Evolutionary conservation across 768 basidiomycete species (phyloP).

Genomic region (Gloeopeniophorella convolvens): DNA sequence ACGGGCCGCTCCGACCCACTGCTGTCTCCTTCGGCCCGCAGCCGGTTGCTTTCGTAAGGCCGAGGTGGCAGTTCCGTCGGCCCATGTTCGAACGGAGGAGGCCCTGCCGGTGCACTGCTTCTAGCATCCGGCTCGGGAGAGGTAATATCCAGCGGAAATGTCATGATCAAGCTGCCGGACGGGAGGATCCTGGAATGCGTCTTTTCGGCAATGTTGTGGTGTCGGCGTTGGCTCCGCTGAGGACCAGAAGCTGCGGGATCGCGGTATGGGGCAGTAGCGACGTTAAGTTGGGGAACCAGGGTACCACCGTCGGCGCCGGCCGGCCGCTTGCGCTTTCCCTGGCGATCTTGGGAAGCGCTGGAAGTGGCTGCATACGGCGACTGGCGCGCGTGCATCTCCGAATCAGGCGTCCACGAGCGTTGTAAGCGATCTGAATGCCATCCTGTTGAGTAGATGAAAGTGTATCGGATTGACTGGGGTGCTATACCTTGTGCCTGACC

Average conservation of each 20-base stretch:
- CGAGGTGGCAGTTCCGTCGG: constrained; percentile 17
- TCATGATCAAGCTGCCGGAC: constrained; percentile 21
- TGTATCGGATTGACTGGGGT: constrained; percentile 15
- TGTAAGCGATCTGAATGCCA: constrained; percentile 16
- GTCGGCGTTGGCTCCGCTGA: constrained; percentile 13
- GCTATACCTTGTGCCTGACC: constrained; percentile 16
- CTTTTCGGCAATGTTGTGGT: constrained; percentile 18
- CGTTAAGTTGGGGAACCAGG: neutral
- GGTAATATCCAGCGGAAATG: constrained; percentile 17
- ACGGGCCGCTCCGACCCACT: constrained; percentile 8
- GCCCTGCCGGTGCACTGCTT: constrained; percentile 1
- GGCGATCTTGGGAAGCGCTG: neutral
- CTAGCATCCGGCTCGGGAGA: constrained; percentile 15
- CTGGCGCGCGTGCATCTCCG: neutral
- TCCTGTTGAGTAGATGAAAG: constrained; percentile 17
- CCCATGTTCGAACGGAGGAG: constrained; percentile 18
- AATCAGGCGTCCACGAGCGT: neutral
- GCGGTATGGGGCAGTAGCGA: constrained; percentile 1
- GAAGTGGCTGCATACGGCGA: constrained; percentile 1
- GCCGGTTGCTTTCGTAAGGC: constrained; percentile 5
- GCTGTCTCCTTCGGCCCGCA: neutral
- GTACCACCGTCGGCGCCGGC: constrained; percentile 4
- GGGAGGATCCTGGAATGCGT: constrained; percentile 19
- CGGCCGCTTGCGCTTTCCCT: constrained; percentile 14
- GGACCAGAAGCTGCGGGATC: constrained; percentile 10